These are phyloP conservation scores for Vaccinium vitisidaea DNA, from an alignment of 148 eudicot genomes.

Conservation along the genomic window DNA sequence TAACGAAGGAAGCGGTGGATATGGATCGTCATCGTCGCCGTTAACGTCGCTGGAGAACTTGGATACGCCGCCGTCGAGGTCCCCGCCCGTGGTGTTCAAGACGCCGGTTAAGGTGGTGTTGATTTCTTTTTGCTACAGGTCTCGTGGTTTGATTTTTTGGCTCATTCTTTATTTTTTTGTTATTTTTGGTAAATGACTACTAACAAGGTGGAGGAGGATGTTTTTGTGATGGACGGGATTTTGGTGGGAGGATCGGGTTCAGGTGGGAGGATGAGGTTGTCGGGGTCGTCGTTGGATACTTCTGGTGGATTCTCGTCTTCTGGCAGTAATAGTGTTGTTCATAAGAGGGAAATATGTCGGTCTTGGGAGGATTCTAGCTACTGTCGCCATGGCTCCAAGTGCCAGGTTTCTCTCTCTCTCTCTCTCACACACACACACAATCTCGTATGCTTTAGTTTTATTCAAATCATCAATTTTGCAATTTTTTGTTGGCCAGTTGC, in stretches of 20 bases:
- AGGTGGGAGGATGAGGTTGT: slow-evolving; percentile 24
- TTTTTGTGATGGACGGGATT: slow-evolving; percentile 61
- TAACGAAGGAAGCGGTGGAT: slow-evolving; percentile 17
- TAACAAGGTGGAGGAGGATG: slow-evolving; percentile 41
- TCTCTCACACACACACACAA: neutral
- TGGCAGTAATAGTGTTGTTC: slow-evolving; percentile 22
- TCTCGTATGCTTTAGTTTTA: too few species aligned
- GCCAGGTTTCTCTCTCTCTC: slow-evolving; percentile 34
- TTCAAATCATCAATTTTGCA: too few species aligned
- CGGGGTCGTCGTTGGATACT: slow-evolving; percentile 26
- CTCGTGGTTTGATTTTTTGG: too few species aligned
- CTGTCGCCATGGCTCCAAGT: slow-evolving; percentile 48
- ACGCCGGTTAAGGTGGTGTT: slow-evolving; percentile 32
- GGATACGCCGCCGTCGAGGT: slow-evolving; percentile 31
- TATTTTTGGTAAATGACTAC: too few species aligned
- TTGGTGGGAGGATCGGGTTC: slow-evolving; percentile 22
- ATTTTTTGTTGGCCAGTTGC: too few species aligned
- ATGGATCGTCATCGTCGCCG: slow-evolving; percentile 27
- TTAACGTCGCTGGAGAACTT: slow-evolving; percentile 32
- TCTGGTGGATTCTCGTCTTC: slow-evolving; percentile 33
- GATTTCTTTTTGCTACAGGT: too few species aligned
- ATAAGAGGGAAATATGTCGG: slow-evolving; percentile 42
- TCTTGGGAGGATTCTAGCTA: slow-evolving; percentile 41
- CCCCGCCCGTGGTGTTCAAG: slow-evolving; percentile 24
- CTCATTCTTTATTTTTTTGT: too few species aligned